Evolutionary conservation across 108 stramenopile species (phyloP), one percentile per base, ranked within the genome.

Genomic region (Pseudonitzschia multiseries): DNA sequence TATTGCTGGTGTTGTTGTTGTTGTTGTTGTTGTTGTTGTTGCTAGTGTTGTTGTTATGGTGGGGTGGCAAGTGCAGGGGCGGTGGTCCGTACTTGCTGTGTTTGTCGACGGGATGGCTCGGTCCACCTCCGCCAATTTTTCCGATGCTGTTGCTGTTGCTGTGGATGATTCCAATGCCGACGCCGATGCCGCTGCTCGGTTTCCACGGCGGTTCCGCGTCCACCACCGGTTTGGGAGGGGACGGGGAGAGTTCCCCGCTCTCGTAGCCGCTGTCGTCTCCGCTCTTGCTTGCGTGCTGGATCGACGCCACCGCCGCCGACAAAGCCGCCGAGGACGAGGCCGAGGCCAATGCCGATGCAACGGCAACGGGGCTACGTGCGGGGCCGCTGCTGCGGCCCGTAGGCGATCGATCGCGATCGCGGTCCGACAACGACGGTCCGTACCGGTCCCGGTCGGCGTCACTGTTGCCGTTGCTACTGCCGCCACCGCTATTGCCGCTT

Each of bases 181-280:
- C n/a, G n/a, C 22, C 1, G 27, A 21, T 57, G 12, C 21, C 22
- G 28, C 2, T 17, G 5, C 51, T 12, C 32, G 27, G 8, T 42
- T 1, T 24, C 57, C 24, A 13, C 28, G 24, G 9, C 32, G 42
- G 27, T n/a, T 52, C 46, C n/a, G 22, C 57, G 54, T n/a, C 66
- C 12, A 74, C 66, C 12, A 74, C 18, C 21, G 75, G 75, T 10
- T 68, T 68, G 29, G 54, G 68, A 15, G 72, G 72, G 28, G 46
- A 31, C 57, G 67, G 74, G 57, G 68, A 68, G 13, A 76, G 61
- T 51, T 76, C 75, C 32, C 75, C 75, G 61, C 75, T 76, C 46
- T 76, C 75, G 48, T 76, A 76, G 20, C 75, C 75, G 69, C 68
- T 69, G 14, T 67, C 46, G 24, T 56, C 54, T 4, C 24, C 54